phyloP scores from a whole-genome alignment of 805 yeast genomes.

The Hermanozyma aechmeae region DNA sequence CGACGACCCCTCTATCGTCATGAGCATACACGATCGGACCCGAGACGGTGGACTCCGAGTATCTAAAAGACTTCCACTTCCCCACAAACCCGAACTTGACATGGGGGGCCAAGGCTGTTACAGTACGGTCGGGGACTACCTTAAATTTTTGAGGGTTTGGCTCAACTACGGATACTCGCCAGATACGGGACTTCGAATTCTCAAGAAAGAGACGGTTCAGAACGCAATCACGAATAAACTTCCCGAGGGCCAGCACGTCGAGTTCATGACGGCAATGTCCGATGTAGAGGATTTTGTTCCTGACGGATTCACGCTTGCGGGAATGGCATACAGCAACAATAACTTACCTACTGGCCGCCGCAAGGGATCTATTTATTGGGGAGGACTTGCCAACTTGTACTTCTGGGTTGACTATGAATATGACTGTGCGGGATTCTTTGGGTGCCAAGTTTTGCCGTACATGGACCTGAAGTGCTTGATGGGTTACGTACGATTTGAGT shows the following conservation, averaged over 20 bases:
- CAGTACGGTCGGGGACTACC: constrained; percentile 27
- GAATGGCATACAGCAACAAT: constrained; percentile 19
- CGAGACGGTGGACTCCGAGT: background rate
- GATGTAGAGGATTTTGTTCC: constrained; percentile 2
- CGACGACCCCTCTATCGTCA: constrained; percentile 6
- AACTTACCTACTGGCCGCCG: constrained; percentile 26
- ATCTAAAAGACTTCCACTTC: constrained; percentile 2
- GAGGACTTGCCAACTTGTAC: constrained; percentile 29
- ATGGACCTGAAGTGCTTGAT: constrained; percentile 12
- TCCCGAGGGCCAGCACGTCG: constrained; percentile 13
- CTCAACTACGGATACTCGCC: constrained; percentile 34
- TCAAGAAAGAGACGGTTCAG: constrained; percentile 18
- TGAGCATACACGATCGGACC: background rate
- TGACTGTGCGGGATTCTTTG: constrained; percentile 30
- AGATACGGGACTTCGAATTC: constrained; percentile 21
- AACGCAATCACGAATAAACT: constrained; percentile 28
- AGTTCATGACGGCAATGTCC: constrained; percentile 11
- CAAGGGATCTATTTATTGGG: constrained; percentile 26
- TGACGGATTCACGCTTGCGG: constrained; percentile 25
- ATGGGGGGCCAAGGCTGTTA: constrained; percentile 38
- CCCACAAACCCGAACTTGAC: constrained; percentile 16
- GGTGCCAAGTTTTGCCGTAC: constrained; percentile 26
- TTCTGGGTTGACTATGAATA: constrained; percentile 33
- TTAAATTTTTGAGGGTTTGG: constrained; percentile 28
- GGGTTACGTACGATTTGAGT: constrained; percentile 8